These are phyloP conservation scores for Camelina hispida DNA, from an alignment of 345 rosid species.

Conservation along the genomic window DNA sequence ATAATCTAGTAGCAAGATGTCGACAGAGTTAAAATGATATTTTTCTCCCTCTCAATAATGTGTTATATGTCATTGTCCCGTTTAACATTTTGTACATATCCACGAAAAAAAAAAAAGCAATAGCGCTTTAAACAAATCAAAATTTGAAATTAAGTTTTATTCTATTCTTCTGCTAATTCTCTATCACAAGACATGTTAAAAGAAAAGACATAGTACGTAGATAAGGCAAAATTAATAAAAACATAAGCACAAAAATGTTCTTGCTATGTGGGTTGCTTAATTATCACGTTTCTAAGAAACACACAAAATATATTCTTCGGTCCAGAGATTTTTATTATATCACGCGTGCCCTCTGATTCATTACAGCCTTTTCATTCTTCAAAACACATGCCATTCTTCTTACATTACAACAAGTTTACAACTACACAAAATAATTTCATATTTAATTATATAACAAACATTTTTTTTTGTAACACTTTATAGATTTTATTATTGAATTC, in stretches of 20 bases:
- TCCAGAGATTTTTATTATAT: conserved; percentile 5
- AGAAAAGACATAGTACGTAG: neutral
- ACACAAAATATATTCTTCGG: conserved; percentile 31
- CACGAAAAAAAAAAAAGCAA: neutral
- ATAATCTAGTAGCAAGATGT: conserved; percentile 16
- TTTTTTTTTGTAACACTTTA: neutral
- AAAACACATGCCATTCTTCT: conserved; percentile 34
- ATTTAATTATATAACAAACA: neutral
- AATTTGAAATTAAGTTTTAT: neutral
- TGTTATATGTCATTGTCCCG: conserved; percentile 36
- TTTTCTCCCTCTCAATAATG: conserved; percentile 27
- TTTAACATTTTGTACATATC: conserved; percentile 36
- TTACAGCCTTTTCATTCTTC: conserved; percentile 24
- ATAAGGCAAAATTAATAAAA: conserved; percentile 20
- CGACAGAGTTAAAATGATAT: conserved; percentile 26
- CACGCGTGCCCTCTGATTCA: conserved; percentile 46
- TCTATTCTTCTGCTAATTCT: neutral
- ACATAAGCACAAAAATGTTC: neutral
- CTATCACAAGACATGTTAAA: neutral
- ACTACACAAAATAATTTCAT: neutral
- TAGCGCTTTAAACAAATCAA: conserved; percentile 9
- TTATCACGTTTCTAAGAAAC: conserved; percentile 32
- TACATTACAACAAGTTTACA: conserved; percentile 8
- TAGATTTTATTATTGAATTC: neutral
- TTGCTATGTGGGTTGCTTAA: conserved; percentile 36